phyloP scores from a whole-genome alignment of 495 filamentous ascomycete species.

The Polyplosphaeria fusca region DNA sequence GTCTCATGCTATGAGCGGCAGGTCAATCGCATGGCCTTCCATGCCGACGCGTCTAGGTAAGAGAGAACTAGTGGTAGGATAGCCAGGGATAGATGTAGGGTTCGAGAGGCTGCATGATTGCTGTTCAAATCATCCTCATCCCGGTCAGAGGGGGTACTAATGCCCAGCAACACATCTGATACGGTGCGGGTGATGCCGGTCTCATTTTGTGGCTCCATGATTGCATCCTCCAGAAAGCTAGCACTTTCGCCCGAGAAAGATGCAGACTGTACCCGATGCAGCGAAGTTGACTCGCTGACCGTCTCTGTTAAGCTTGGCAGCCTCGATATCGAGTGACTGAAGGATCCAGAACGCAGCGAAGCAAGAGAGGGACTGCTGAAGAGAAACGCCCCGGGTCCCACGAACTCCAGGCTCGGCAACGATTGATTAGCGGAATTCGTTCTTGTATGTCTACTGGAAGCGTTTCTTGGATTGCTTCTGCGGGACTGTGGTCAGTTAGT shows the following conservation, averaged over 20 bases:
- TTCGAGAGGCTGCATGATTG: not conserved
- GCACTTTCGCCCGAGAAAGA: constrained; percentile 11
- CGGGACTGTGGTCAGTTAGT: too few relatives aligned
- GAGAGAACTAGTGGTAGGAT: not conserved
- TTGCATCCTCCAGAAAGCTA: constrained; percentile 19
- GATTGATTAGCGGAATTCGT: constrained; percentile 4
- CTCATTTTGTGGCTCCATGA: constrained; percentile 25
- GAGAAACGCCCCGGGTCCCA: constrained; percentile 32
- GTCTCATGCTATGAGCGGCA: constrained; percentile 37
- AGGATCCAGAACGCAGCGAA: constrained; percentile 16
- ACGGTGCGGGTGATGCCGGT: constrained; percentile 18
- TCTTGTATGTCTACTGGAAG: constrained; percentile 13
- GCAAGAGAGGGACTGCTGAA: constrained; percentile 34
- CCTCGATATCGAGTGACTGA: constrained; percentile 15
- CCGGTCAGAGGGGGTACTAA: constrained; percentile 6
- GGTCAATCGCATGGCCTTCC: constrained; percentile 35
- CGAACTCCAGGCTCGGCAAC: constrained; percentile 31
- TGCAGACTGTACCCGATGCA: constrained; percentile 8
- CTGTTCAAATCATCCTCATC: constrained; percentile 4
- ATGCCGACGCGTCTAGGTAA: constrained; percentile 30
- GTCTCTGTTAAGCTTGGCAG: constrained; percentile 18
- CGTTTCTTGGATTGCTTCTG: too few relatives aligned
- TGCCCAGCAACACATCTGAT: constrained; percentile 26
- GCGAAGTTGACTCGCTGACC: constrained; percentile 4
- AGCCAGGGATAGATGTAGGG: not conserved